phyloP scores from a whole-genome alignment of 2,329 filamentous ascomycete species.

The Diaporthe sp. region DNA sequence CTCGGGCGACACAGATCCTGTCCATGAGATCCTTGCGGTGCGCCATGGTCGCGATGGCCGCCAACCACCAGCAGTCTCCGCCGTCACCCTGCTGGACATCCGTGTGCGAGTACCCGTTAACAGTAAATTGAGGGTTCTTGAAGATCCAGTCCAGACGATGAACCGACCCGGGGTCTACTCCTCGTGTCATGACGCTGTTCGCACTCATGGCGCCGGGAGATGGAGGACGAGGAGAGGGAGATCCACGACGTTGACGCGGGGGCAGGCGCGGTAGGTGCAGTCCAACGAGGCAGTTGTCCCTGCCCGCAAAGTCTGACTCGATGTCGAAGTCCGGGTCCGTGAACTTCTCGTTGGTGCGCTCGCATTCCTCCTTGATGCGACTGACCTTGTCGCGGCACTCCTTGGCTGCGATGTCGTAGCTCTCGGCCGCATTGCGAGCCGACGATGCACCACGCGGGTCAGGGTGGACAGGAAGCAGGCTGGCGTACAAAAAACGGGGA shows the following conservation, averaged over 20 bases:
- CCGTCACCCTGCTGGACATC: conserved; percentile 57
- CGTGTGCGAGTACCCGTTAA: conserved; percentile 52
- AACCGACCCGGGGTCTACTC: conserved; percentile 47
- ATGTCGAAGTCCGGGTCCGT: conserved; percentile 57
- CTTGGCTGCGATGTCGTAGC: conserved; percentile 53
- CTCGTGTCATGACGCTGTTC: not conserved
- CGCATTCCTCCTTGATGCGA: conserved; percentile 53
- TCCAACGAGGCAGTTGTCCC: conserved; percentile 50
- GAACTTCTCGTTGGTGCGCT: conserved; percentile 57
- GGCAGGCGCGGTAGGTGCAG: conserved; percentile 30
- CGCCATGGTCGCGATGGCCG: conserved; percentile 74
- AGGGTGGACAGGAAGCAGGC: conserved; percentile 42
- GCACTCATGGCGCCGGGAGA: not conserved
- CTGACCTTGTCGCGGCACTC: conserved; percentile 53
- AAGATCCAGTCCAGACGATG: conserved; percentile 57
- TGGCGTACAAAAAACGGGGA: conserved; percentile 51
- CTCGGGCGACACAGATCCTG: conserved; percentile 72
- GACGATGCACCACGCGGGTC: conserved; percentile 42
- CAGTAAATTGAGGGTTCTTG: conserved; percentile 51
- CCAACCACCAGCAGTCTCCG: conserved; percentile 77
- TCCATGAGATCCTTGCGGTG: conserved; percentile 74
- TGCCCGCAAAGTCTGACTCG: conserved; percentile 46
- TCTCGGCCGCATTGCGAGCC: conserved; percentile 51
- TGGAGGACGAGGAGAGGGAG: not conserved
- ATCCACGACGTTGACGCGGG: fast-evolving